A percentile compares a stretch with the other conserved stretches of the same genome.
These are phyloP conservation scores for Coprinopsis cinerea DNA, from an alignment of 768 basidiomycete genomes.

Conservation along the genomic window DNA sequence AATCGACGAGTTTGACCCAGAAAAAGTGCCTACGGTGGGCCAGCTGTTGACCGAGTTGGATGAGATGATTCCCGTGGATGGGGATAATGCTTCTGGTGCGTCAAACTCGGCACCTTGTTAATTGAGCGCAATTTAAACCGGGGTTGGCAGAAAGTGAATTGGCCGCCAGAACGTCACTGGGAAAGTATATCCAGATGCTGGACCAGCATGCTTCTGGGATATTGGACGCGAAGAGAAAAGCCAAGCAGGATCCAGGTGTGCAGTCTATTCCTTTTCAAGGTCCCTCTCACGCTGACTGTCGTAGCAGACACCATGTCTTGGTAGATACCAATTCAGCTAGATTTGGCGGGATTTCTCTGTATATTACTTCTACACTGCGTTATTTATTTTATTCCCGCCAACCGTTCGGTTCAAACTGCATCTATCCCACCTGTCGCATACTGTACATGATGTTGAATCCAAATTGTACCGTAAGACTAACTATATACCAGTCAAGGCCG, in stretches of 20 bases:
- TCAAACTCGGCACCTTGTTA: neutral
- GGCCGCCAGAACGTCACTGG: slow-evolving; percentile 65
- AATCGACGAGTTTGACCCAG: slow-evolving; percentile 82
- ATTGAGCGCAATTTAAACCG: neutral
- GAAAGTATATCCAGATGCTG: slow-evolving; percentile 85
- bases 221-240: slow-evolving; percentile 50
- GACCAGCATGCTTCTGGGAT: slow-evolving; percentile 61
- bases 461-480: too few species aligned
- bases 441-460: too few species aligned
- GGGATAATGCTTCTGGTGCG: slow-evolving; percentile 47
- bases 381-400: too few species aligned
- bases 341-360: too few species aligned
- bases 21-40: slow-evolving; percentile 77
- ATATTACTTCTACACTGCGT: too few species aligned
- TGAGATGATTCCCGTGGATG: slow-evolving; percentile 20
- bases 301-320: slow-evolving; percentile 3
- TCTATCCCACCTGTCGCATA: too few species aligned
- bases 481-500: too few species aligned
- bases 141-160: neutral
- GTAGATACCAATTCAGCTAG: too few species aligned
- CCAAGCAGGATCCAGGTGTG: slow-evolving; percentile 40
- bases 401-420: too few species aligned
- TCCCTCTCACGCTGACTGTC: neutral
- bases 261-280: neutral
- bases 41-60: slow-evolving; percentile 83